Evolutionary conservation across 306 rosid genomes (phyloP), one percentile per base, ranked within the genome.

Genomic region (Prosopis cineraria): DNA sequence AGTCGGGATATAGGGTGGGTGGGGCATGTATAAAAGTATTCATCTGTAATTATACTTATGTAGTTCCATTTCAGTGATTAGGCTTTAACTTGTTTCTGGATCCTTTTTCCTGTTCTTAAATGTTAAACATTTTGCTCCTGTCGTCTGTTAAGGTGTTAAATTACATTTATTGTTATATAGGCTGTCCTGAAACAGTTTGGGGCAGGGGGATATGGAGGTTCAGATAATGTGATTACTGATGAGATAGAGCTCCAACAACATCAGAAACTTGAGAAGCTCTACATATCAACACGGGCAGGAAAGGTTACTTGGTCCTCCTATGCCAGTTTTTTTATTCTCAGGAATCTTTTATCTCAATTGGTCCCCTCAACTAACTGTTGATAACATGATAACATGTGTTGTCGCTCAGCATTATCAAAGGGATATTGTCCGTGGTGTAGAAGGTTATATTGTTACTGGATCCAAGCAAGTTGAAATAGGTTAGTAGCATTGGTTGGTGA

Each of bases 161-260:
- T 78, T 34, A 67, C 63, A 39, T 25, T 73, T 25, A n/a, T 22
- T 62, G 78, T 76, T 59, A 36, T 79, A 58, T 77, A 95, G 98
- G 98, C 98, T 79, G 98, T 95, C 73, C 91, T 92, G 70, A 95
- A 95, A 81, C 98, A 95, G 84, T 95, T 95, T 79, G 97, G 98
- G 27, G 98, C 88, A 53, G 98, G 98, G 58, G 98, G 96, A 60
- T 92, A 91, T 84, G 98, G 98, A 83, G 95, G 93, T 79, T 95
- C 98, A 1, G 98, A 95, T 84, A 88, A 85, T 80, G 62, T 92
- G 81, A 87, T 91, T 45, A 89, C 97, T n/a, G 97, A 95, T 78
- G 96, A 89, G 82, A 79, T 79, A 68, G 98, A 95, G 83, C 90
- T 92, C 59, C 88, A 80, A 41, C 97, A 86, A 60, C 98, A 95